Evolutionary conservation across 2,329 filamentous ascomycete species (phyloP), one percentile per base, ranked within the genome.

Genomic region (Neofusicoccum sp.): DNA sequence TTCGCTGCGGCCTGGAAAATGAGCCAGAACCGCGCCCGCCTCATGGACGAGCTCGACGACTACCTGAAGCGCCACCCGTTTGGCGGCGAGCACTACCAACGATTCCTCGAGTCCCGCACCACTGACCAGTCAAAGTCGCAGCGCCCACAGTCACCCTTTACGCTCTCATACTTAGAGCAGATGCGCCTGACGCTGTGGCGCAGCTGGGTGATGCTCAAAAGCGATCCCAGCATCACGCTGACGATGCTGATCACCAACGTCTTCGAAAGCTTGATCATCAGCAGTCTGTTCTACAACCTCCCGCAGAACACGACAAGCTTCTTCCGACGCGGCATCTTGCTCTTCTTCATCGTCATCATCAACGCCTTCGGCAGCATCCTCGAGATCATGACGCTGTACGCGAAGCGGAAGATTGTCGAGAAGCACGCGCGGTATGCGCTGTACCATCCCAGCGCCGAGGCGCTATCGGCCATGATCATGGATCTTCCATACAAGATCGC

Each of bases 371-470:
- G 87, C n/a, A 28, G 85, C 7, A 84, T 88, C 58, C 78, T 81
- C 1, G 87, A 63, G 45, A 77, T 77, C 61, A 69, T 69, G 48
- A 67, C 65, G 48, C 65, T 96, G 2, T 97, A 94, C 71, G 85
- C 90, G 1, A 92, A 97, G 83, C 88, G 93, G 28, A 89, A 91
- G 0, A 95, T 97, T 69, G 91, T 97, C 64, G 92, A 97, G 71
- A 97, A 97, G 73, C 93, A 97, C 70, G 79, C 83, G 60, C 87
- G 89, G 54, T 97, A 96, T 73, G 92, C 92, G 12, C 84, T 97
- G 41, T 96, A 97, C 69, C 93, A 96, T 71, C 92, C 93, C 0
- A 91, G 89, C 7, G 89, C 92, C 4, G 93, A 97, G 81, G 91
- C 92, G 12, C 83, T 92, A 65, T 87, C 90, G 0, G 94, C 90